Conservation (phyloP, 2,329 filamentous ascomycete genomes). For the Pseudogymnoascus pannorum region DNA sequence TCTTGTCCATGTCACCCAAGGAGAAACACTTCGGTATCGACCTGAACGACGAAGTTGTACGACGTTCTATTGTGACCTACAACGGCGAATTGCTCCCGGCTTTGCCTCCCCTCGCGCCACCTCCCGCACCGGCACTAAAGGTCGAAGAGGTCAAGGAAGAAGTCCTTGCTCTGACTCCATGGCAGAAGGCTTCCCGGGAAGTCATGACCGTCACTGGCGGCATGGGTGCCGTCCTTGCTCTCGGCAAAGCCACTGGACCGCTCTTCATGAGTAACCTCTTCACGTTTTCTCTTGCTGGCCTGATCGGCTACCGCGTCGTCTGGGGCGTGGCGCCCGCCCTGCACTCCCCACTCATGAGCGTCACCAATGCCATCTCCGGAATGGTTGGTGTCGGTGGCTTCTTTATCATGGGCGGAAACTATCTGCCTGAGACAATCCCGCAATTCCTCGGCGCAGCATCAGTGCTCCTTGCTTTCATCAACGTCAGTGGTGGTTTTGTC, state of each 20-base stretch:
- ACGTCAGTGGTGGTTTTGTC: slow-evolving; percentile 81
- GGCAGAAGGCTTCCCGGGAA: slow-evolving; percentile 71
- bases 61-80: slow-evolving; percentile 74
- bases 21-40: slow-evolving; percentile 76
- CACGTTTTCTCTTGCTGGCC: slow-evolving; percentile 72
- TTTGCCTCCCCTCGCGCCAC: slow-evolving; percentile 60
- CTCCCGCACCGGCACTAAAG: slow-evolving; percentile 45
- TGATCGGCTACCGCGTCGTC: slow-evolving; percentile 82
- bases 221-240: slow-evolving; percentile 66
- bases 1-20: slow-evolving; percentile 72
- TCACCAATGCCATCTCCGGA: slow-evolving; percentile 83
- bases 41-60: slow-evolving; percentile 75
- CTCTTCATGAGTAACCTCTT: slow-evolving; percentile 85
- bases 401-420: slow-evolving; percentile 81
- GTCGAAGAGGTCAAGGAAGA: slow-evolving; percentile 44
- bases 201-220: slow-evolving; percentile 68
- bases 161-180: slow-evolving; percentile 65
- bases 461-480: slow-evolving; percentile 79
- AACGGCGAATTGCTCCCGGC: slow-evolving; percentile 70
- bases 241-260: slow-evolving; percentile 75
- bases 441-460: slow-evolving; percentile 72
- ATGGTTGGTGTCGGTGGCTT: slow-evolving; percentile 86
- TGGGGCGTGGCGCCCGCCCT: slow-evolving; percentile 81
- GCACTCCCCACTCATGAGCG: slow-evolving; percentile 85
- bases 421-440: slow-evolving; percentile 68